phyloP scores from a whole-genome alignment of 78 protist species.

The Bigelowiella natans region DNA sequence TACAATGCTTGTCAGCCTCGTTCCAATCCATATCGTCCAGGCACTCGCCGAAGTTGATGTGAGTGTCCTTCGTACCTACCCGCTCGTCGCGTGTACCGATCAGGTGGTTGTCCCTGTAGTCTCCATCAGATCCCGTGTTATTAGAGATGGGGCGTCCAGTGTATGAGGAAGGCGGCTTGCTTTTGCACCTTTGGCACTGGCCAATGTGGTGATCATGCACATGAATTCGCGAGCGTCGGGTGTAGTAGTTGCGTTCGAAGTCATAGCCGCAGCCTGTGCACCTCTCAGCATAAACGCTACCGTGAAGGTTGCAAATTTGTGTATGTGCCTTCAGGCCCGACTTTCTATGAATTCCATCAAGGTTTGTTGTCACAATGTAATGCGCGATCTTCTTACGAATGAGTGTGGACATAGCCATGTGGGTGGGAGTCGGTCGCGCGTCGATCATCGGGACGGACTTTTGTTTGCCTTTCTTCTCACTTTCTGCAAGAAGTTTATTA shows the following conservation, averaged over 20 bases:
- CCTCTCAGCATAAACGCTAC: background rate
- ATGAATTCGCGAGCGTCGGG: background rate
- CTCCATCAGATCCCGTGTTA: background rate
- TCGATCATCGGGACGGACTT: too few species aligned
- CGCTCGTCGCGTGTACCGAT: background rate
- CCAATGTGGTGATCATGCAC: background rate
- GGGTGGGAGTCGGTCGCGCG: background rate
- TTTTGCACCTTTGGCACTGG: background rate
- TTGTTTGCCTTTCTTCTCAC: too few species aligned
- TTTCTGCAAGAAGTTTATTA: too few species aligned
- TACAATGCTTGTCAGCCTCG: slow-evolving; percentile 16
- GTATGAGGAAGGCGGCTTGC: background rate
- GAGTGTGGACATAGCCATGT: background rate
- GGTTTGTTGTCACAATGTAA: background rate
- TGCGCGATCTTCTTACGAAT: background rate
- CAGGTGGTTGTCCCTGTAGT: background rate
- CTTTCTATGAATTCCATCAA: background rate
- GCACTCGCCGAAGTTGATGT: background rate
- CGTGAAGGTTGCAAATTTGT: background rate
- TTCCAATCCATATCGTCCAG: slow-evolving; percentile 25
- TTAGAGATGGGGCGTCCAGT: background rate
- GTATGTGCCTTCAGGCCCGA: background rate
- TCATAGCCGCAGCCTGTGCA: background rate
- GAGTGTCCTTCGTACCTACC: background rate
- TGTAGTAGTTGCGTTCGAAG: background rate